phyloP scores from a whole-genome alignment of 352 stramenopile species.

The Plasmopara muralis region DNA sequence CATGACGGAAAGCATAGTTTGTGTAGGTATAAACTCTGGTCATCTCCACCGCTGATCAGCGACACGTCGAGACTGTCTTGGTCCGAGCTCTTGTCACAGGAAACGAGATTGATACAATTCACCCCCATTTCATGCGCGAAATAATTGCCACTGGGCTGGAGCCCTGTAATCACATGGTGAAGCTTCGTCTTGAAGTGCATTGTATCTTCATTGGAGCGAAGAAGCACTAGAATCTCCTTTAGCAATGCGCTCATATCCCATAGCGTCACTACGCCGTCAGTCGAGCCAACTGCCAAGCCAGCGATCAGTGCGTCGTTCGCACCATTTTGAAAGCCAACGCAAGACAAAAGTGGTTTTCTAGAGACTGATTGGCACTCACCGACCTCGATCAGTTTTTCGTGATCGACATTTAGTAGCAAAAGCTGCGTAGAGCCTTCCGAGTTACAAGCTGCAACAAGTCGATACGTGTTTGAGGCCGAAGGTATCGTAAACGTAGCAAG shows the following conservation, averaged over 20 bases:
- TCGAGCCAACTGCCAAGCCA: slow-evolving; percentile 70
- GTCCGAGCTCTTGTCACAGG: slow-evolving; percentile 11
- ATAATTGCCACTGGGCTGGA: slow-evolving; percentile 45
- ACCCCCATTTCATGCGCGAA: slow-evolving; percentile 79
- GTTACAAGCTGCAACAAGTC: slow-evolving; percentile 60
- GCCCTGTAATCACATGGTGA: slow-evolving; percentile 18
- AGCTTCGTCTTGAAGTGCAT: slow-evolving; percentile 16
- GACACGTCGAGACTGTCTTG: slow-evolving; percentile 27
- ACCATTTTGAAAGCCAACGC: slow-evolving; percentile 34
- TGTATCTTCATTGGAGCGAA: slow-evolving; percentile 11
- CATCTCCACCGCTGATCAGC: slow-evolving; percentile 77
- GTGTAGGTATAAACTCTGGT: slow-evolving; percentile 56
- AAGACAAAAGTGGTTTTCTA: slow-evolving; percentile 79
- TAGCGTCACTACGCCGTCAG: slow-evolving; percentile 71
- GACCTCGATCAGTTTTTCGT: slow-evolving; percentile 29
- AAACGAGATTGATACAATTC: slow-evolving; percentile 53
- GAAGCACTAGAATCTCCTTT: slow-evolving; percentile 11
- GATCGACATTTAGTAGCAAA: slow-evolving; percentile 46
- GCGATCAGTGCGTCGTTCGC: slow-evolving; percentile 13
- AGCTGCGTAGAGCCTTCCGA: slow-evolving; percentile 68
- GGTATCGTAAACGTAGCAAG: slow-evolving; percentile 49
- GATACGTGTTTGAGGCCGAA: slow-evolving; percentile 22
- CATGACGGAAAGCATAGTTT: slow-evolving; percentile 36
- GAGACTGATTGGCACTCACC: slow-evolving; percentile 46
- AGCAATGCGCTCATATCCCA: slow-evolving; percentile 51